These are phyloP conservation scores for Pichia sp. DNA, from an alignment of 1,139 yeast species.

Conservation along the genomic window DNA sequence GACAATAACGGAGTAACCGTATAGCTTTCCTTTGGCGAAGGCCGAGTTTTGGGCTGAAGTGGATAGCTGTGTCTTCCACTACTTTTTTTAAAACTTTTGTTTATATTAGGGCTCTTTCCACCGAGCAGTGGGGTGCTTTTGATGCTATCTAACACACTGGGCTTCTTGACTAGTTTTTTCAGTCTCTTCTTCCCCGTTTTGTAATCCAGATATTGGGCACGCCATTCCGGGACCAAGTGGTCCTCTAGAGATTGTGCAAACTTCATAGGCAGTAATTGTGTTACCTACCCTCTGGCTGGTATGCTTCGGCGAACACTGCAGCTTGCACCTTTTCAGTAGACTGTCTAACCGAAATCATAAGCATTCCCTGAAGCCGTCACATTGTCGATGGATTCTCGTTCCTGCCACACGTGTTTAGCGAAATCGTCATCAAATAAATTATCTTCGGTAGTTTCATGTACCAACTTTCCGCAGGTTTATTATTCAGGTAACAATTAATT, in stretches of 20 bases:
- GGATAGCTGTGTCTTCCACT: slow-evolving; percentile 1
- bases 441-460: not conserved
- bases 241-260: slow-evolving; percentile 57
- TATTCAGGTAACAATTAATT: too few relatives aligned
- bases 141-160: slow-evolving; percentile 15
- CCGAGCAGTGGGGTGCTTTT: slow-evolving; percentile 6
- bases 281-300: not conserved
- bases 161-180: slow-evolving; percentile 38
- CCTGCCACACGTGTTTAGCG: slow-evolving; percentile 2
- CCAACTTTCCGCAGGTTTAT: not conserved
- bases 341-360: not conserved
- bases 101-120: not conserved
- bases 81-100: not conserved
- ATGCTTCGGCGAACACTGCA: too few relatives aligned
- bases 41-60: not conserved
- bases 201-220: slow-evolving; percentile 73
- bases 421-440: not conserved
- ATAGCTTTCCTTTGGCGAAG: not conserved
- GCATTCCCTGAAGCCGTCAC: too few relatives aligned
- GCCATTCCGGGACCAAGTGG: slow-evolving; percentile 81
- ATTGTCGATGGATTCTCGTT: not conserved
- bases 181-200: slow-evolving; percentile 59
- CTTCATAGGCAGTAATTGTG: slow-evolving; percentile 39
- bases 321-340: not conserved
- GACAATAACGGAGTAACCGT: not conserved